Conservation (phyloP, 2,329 filamentous ascomycete genomes). For the Ophiostoma sp. region DNA sequence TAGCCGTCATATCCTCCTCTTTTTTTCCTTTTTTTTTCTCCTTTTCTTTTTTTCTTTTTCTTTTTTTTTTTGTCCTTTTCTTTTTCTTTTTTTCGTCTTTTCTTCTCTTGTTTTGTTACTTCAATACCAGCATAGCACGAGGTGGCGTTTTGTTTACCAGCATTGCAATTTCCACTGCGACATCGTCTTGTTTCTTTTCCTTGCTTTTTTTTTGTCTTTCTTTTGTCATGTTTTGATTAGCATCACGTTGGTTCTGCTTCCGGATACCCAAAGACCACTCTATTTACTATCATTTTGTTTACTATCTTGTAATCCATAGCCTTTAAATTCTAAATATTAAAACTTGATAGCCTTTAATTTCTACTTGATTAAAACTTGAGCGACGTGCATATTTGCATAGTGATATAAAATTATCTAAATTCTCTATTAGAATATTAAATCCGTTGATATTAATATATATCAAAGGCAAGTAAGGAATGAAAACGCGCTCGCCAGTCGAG, state of each 20-base stretch:
- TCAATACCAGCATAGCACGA: not conserved
- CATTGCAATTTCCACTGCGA: not conserved
- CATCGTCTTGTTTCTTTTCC: not conserved
- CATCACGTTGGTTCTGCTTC: conserved; percentile 12
- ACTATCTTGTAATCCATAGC: not conserved
- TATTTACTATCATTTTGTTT: conserved; percentile 5
- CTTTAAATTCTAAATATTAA: not conserved
- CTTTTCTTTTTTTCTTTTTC: not conserved
- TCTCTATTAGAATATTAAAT: not conserved
- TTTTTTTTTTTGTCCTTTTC: not conserved
- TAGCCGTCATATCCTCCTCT: conserved; percentile 33
- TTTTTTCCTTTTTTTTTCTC: not conserved
- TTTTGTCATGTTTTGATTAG: conserved; percentile 11
- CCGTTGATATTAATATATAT: not conserved
- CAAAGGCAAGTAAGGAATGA: not conserved
- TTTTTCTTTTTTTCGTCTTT: not conserved
- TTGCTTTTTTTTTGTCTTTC: not conserved
- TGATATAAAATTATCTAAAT: not conserved
- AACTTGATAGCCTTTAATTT: too few species aligned
- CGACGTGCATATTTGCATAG: too few species aligned
- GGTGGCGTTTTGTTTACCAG: not conserved
- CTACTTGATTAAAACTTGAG: too few species aligned
- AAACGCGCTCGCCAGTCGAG: not conserved
- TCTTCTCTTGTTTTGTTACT: not conserved
- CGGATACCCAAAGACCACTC: conserved; percentile 22